phyloP scores from a whole-genome alignment of 495 filamentous ascomycete genomes.

The Neurospora sp. region DNA sequence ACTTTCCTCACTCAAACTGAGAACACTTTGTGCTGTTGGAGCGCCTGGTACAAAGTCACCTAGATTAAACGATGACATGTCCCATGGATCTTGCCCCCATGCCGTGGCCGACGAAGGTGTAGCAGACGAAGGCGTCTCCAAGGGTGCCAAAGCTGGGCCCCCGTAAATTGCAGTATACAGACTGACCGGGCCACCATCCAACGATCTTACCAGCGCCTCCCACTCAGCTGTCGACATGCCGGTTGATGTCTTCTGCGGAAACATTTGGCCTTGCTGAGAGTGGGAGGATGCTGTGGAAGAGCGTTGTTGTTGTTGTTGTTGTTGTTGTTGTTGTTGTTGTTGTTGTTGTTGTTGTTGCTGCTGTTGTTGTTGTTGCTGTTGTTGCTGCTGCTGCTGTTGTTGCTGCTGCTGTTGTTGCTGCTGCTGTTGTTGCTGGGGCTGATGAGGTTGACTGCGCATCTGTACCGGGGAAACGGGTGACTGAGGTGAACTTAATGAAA shows the following conservation, averaged over 20 bases:
- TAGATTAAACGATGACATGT: slow-evolving; percentile 36
- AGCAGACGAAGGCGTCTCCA: slow-evolving; percentile 28
- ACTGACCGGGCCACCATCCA: slow-evolving; percentile 69
- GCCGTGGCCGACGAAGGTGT: slow-evolving; percentile 20
- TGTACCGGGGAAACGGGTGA: slow-evolving; percentile 26
- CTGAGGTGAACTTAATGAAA: slow-evolving; percentile 24
- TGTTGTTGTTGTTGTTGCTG: slow-evolving; percentile 3
- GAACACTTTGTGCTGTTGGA: slow-evolving; percentile 52
- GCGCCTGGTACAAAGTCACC: slow-evolving; percentile 30
- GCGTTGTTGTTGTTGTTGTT: slow-evolving; percentile 2
- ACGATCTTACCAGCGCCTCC: slow-evolving; percentile 65
- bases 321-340: slow-evolving; percentile 9
- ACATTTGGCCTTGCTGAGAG: slow-evolving; percentile 15
- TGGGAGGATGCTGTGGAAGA: slow-evolving; percentile 19
- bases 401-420: background rate
- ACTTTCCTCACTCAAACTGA: slow-evolving; percentile 71
- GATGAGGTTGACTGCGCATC: slow-evolving; percentile 21
- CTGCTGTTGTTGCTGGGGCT: slow-evolving; percentile 11
- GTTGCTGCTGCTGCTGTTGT: slow-evolving; percentile 10
- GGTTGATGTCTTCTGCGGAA: slow-evolving; percentile 17
- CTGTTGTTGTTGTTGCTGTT: background rate
- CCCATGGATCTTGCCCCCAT: slow-evolving; percentile 50
- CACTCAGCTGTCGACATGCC: slow-evolving; percentile 56
- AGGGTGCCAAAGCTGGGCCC: slow-evolving; percentile 42
- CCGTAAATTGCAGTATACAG: slow-evolving; percentile 81